These are phyloP conservation scores for Coemansia umbellata DNA, from an alignment of 192 early-diverging fungal genomes.

Conservation along the genomic window DNA sequence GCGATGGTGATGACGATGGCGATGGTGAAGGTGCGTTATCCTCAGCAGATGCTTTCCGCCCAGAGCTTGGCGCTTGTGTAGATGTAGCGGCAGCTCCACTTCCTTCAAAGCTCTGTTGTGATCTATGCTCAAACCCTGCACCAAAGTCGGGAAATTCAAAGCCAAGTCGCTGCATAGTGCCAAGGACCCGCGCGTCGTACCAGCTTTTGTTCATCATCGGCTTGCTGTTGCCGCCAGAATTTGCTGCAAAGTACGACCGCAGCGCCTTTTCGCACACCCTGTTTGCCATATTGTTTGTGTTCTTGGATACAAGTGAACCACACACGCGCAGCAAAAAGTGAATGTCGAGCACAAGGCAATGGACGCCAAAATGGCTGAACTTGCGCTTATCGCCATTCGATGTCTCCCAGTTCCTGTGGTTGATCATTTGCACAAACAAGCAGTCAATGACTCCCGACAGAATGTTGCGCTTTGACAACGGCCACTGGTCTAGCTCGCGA, in stretches of 20 bases:
- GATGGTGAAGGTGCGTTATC: too few relatives aligned
- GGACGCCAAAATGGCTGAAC: conserved; percentile 51
- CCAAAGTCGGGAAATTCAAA: conserved; percentile 49
- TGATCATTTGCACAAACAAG: conserved; percentile 50
- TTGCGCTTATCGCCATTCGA: conserved; percentile 17
- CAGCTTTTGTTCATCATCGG: conserved; percentile 49
- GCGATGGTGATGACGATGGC: neutral
- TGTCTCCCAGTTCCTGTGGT: conserved; percentile 45
- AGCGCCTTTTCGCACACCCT: conserved; percentile 53
- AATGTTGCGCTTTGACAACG: conserved; percentile 41
- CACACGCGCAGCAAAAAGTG: conserved; percentile 52
- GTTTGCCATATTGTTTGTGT: conserved; percentile 52
- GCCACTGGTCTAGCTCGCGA: conserved; percentile 49
- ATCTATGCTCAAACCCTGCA: conserved; percentile 46
- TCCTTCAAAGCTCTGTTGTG: conserved; percentile 48
- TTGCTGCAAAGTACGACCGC: conserved; percentile 36
- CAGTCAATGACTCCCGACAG: conserved; percentile 47
- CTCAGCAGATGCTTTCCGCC: too few relatives aligned
- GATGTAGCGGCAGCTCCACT: neutral
- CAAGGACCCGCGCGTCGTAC: conserved; percentile 44
- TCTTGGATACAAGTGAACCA: conserved; percentile 50
- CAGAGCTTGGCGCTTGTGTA: neutral
- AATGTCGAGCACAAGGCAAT: conserved; percentile 47
- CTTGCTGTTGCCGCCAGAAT: neutral
- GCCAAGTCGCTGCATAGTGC: conserved; percentile 36